Evolutionary conservation across 257 asterid genomes (phyloP), one percentile per base, ranked within the genome.

Genomic region (Solanum bulbocastanum): DNA sequence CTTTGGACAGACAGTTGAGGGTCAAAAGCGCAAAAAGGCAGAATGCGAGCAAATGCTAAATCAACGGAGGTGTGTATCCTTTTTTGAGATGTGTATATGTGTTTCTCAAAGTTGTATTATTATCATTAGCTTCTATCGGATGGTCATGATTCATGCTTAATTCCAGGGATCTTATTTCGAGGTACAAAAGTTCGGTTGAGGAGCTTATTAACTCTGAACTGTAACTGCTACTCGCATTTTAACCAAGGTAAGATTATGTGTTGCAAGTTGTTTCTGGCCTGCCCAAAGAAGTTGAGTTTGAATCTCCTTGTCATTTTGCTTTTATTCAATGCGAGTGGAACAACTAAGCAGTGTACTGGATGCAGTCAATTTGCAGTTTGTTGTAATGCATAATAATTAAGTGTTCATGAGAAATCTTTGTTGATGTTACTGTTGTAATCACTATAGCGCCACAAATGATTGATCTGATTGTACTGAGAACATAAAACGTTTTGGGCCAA

Each of bases 91-190:
- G 56, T 46, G 56, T 46, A 13, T 46, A 46, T 46, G 10, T 52
- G 2, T 73, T 23, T 42, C 52, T n/a, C 35, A 85, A 65, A 39
- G 32, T 37, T 65, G 36, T 56, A 27, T 27, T 65, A 33, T 27
- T 14, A n/a, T 14, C 4, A n/a, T 39, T 58, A n/a, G 58, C 42
- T 86, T 25, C 33, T 84, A 15, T 60, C 58, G 75, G 84, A 46
- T 58, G n/a, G 74, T 35, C 66, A 3, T 52, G 56, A 23, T 71
- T 81, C 81, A 36, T 79, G 71, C 85, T 73, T 89, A 40, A 87
- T 91, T 88, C 49, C 96, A 97, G 98, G 95, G 96, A 96, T 88
- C 94, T 92, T 84, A 92, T 96, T 42, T 91, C 96, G 13, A 94
- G 74, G 88, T 96, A 93, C 86, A 91, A 90, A 91, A 93, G 73